Percentiles rank a stretch among this genome's conserved stretches.
phyloP scores from a whole-genome alignment of 306 rosid species.

The Corylus avellana region DNA sequence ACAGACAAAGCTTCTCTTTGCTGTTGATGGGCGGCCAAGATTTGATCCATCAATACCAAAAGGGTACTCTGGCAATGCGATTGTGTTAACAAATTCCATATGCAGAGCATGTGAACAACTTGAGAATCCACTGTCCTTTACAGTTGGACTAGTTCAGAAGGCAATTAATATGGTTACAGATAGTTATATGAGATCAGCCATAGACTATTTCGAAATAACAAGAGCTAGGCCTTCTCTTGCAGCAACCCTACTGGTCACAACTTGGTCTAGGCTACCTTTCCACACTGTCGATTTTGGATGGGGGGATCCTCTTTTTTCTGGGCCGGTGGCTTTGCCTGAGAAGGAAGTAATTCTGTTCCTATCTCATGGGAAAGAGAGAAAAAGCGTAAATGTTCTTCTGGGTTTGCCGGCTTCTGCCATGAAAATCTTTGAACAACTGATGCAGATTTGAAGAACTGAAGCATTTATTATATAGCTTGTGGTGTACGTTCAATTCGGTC shows the following conservation, averaged over 20 bases:
- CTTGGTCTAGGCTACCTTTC: constrained; percentile 74
- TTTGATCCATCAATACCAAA: constrained; percentile 68
- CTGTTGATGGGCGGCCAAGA: constrained; percentile 71
- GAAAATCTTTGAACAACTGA: constrained; percentile 53
- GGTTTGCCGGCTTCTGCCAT: constrained; percentile 87
- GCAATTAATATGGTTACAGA: constrained; percentile 64
- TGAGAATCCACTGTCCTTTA: constrained; percentile 50
- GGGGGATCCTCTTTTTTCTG: constrained; percentile 76
- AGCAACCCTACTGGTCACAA: constrained; percentile 67
- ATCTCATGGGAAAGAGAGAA: constrained; percentile 53
- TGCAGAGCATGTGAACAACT: constrained; percentile 57
- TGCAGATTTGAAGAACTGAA: constrained; percentile 31
- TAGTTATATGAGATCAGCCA: constrained; percentile 71
- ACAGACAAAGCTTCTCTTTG: constrained; percentile 73
- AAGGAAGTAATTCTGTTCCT: constrained; percentile 70
- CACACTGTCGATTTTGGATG: constrained; percentile 77
- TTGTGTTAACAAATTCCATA: constrained; percentile 61
- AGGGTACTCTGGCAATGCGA: constrained; percentile 74
- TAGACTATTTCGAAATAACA: constrained; percentile 74
- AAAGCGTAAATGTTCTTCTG: constrained; percentile 61
- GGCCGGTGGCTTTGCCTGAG: constrained; percentile 72
- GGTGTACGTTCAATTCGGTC: not conserved
- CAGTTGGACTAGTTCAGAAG: constrained; percentile 50
- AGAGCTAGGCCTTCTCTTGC: constrained; percentile 74
- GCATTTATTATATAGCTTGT: constrained; percentile 5